These are phyloP conservation scores for Calocera cornea DNA, from an alignment of 768 basidiomycete species.

Conservation along the genomic window DNA sequence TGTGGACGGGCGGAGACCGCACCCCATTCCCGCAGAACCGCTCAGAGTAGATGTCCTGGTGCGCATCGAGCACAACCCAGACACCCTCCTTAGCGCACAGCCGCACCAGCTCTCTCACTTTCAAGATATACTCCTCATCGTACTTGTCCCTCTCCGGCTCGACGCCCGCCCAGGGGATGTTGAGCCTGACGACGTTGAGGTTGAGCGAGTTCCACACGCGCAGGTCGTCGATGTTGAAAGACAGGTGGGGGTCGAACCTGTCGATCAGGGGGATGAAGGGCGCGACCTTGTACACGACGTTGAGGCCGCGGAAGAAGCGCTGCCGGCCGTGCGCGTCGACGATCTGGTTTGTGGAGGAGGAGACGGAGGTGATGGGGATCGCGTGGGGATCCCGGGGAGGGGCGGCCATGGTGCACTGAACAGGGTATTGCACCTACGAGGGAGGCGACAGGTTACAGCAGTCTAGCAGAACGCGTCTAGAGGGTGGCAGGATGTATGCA, in stretches of 20 bases:
- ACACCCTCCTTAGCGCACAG: neutral
- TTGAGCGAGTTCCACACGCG: neutral
- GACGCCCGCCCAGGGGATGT: neutral
- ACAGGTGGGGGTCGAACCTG: neutral
- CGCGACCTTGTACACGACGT: constrained; percentile 3
- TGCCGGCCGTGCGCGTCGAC: neutral
- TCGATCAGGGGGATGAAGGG: neutral
- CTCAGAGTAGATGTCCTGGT: neutral
- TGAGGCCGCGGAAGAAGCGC: neutral
- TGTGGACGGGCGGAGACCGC: neutral
- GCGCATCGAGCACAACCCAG: neutral
- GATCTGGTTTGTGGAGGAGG: neutral
- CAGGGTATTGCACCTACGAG: neutral
- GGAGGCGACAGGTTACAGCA: neutral
- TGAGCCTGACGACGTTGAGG: neutral
- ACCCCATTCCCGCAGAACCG: constrained; percentile 1
- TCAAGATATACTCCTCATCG: neutral
- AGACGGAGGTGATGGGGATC: neutral
- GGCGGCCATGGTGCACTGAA: neutral
- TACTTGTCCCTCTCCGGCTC: constrained; percentile 4
- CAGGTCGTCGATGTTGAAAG: neutral
- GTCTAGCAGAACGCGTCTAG: neutral
- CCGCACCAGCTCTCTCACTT: neutral
- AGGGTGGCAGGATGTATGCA: neutral
- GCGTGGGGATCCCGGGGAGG: neutral